Conservation (phyloP, 208 protist species). For the Plasmodiophora brassicae region DNA sequence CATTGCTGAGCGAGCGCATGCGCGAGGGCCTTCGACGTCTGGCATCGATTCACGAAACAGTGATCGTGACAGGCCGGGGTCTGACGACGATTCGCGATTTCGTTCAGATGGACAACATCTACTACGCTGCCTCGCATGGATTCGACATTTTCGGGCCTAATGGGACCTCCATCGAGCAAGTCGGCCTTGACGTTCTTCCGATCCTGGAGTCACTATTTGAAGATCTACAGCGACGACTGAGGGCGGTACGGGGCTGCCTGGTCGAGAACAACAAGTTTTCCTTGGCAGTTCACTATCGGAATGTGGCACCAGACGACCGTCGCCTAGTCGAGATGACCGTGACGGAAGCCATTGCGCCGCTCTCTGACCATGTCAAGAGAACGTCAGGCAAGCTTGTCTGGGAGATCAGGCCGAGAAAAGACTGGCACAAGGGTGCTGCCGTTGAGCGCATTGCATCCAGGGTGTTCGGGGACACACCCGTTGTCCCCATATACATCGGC, state of each 20-base stretch:
- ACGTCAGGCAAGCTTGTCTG: conserved; percentile 7
- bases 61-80: conserved; percentile 40
- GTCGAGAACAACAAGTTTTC: conserved; percentile 47
- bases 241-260: background rate
- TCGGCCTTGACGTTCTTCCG: conserved; percentile 32
- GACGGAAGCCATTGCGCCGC: background rate
- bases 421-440: conserved; percentile 46
- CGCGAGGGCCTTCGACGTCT: background rate
- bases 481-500: conserved; percentile 41
- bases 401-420: conserved; percentile 29
- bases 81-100: conserved; percentile 29
- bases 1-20: conserved; percentile 27
- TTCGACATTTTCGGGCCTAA: conserved; percentile 38
- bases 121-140: conserved; percentile 45
- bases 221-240: background rate
- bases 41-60: background rate
- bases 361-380: background rate
- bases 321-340: background rate
- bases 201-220: conserved; percentile 18
- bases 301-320: background rate
- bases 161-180: background rate
- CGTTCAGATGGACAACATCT: conserved; percentile 32
- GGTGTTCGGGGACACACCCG: background rate
- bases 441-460: conserved; percentile 22
- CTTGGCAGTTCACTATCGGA: conserved; percentile 42